These are phyloP conservation scores for Termitomyces sp. DNA, from an alignment of 768 basidiomycete genomes.

Conservation along the genomic window DNA sequence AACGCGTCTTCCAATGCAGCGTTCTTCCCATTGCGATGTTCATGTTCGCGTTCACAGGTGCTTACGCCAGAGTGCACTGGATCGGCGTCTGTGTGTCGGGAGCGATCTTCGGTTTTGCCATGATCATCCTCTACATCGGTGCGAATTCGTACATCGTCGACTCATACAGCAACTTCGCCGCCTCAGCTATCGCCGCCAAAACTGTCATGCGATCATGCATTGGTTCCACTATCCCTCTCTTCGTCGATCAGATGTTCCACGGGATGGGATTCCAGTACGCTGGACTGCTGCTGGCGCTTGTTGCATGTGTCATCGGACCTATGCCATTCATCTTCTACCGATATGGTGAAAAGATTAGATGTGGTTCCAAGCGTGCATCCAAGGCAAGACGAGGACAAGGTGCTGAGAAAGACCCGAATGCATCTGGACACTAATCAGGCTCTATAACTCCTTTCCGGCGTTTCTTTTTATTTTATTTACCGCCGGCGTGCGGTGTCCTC, in stretches of 20 bases:
- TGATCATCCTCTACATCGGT: conserved; percentile 38
- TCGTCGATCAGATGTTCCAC: conserved; percentile 37
- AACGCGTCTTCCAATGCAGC: conserved; percentile 9
- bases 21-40: conserved; percentile 36
- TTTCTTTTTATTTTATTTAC: neutral
- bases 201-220: conserved; percentile 34
- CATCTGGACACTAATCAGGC: neutral
- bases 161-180: conserved; percentile 36
- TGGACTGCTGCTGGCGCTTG: conserved; percentile 29
- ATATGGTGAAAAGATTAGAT: conserved; percentile 38
- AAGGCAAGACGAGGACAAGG: conserved; percentile 11
- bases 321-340: conserved; percentile 37
- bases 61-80: conserved; percentile 33
- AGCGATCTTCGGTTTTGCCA: conserved; percentile 33
- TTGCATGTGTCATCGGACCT: conserved; percentile 28
- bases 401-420: conserved; percentile 1
- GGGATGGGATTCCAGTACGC: conserved; percentile 36
- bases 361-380: conserved; percentile 6
- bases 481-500: neutral
- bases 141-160: conserved; percentile 43
- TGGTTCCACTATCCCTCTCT: conserved; percentile 35
- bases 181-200: conserved; percentile 42
- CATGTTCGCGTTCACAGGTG: conserved; percentile 41
- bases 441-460: neutral
- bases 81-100: conserved; percentile 31